Evolutionary conservation across 345 rosid genomes (phyloP), one percentile per base, ranked within the genome.

Genomic region (Microcos paniculata): DNA sequence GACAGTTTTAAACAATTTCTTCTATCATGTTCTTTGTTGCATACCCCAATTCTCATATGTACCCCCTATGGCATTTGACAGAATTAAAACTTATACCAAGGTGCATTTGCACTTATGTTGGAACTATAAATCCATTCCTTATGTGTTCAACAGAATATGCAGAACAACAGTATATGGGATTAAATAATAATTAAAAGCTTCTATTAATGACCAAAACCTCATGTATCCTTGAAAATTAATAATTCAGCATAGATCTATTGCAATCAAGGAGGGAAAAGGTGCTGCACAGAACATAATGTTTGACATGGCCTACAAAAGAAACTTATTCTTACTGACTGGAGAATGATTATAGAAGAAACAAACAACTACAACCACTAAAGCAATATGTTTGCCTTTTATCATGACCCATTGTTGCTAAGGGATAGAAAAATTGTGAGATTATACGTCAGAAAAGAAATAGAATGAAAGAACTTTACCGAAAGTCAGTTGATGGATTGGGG

Each of bases 401-500:
- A 59, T 56, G 75, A 53, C 5, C 53, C 46, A 6, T 51, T 69
- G 1, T 46, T 12, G 10, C 12, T 8, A 30, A 49, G 23, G 11
- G 46, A 62, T 12, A 1, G 26, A 21, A 45, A 46, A 57, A 28
- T 15, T 16, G 48, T 26, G 1, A 8, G 5, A 16, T 51, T 19
- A 70, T 13, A 38, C 13, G 59, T 64, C 56, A 11, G 24, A 31
- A 30, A 61, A n/a, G n/a, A 61, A 33, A 35, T 1, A 28, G 12
- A 57, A 19, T 53, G 62, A 48, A 63, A 31, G 75, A 75, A 64
- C 6, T 65, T 62, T 78, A 95, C 99, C 99, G 90, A 70, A 96
- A 96, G 87, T 96, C 99, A 21, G 99, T 96, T 23, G 99, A 89
- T 53, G 99, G 99, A 87, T 93, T 96, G 71, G 88, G 87, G 80